Evolutionary conservation across 148 eudicot species (phyloP).

Genomic region (Rhododendron mucronatum): DNA sequence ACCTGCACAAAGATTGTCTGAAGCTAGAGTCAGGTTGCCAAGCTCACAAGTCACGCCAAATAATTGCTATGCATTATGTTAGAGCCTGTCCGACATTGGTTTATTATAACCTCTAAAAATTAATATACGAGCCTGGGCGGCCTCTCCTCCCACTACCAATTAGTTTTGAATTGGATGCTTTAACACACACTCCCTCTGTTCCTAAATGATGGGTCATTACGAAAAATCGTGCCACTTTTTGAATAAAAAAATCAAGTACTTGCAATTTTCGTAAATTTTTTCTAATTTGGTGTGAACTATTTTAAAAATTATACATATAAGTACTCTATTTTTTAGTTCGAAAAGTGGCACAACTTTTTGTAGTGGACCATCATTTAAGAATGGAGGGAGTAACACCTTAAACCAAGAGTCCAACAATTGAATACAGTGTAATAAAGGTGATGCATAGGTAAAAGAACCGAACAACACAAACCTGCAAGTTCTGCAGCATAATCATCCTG

Average conservation of each 20-base stretch:
- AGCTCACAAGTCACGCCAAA: not conserved
- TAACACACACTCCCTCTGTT: not conserved
- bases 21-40: not conserved
- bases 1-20: not conserved
- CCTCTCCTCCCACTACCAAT: not conserved
- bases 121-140: not conserved
- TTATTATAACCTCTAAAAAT: not conserved
- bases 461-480: slow-evolving; percentile 64
- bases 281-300: too few species aligned
- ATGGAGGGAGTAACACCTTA: not conserved
- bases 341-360: too few species aligned
- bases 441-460: not conserved
- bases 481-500: slow-evolving; percentile 98
- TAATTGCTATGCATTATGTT: not conserved
- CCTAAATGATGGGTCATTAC: too few species aligned
- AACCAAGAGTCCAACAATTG: slow-evolving; percentile 1
- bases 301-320: too few species aligned
- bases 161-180: not conserved
- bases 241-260: too few species aligned
- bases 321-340: too few species aligned
- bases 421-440: not conserved
- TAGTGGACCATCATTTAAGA: too few species aligned
- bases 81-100: not conserved
- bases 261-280: too few species aligned
- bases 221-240: too few species aligned